phyloP scores from a whole-genome alignment of 1,284 basidiomycete genomes.

The Boletellus deceptivus region DNA sequence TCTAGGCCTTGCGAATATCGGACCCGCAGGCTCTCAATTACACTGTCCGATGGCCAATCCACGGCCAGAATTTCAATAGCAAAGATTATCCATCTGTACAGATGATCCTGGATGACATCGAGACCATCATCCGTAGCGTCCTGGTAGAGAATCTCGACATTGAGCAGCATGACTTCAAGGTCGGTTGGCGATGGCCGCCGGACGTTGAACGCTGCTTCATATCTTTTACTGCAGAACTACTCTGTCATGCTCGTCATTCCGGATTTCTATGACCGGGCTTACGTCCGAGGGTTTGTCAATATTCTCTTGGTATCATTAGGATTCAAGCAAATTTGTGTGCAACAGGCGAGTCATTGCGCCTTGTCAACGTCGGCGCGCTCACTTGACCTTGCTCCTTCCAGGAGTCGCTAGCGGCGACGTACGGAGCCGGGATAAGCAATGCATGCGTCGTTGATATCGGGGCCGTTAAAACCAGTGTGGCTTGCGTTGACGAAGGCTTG shows the following conservation, averaged over 20 bases:
- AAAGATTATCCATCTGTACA: slow-evolving; percentile 72
- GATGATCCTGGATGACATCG: slow-evolving; percentile 74
- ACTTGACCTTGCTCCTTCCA: slow-evolving; percentile 33
- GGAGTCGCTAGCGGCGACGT: slow-evolving; percentile 93
- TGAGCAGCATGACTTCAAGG: slow-evolving; percentile 58
- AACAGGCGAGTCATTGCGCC: slow-evolving; percentile 60
- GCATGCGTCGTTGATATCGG: slow-evolving; percentile 97
- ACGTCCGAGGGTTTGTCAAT: slow-evolving; percentile 79
- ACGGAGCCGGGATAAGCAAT: slow-evolving; percentile 91
- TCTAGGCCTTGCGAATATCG: slow-evolving; percentile 69
- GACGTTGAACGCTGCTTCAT: background rate
- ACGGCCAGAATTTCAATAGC: slow-evolving; percentile 75
- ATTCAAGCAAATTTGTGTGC: slow-evolving; percentile 87
- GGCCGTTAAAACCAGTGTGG: slow-evolving; percentile 79
- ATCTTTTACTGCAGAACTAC: slow-evolving; percentile 52
- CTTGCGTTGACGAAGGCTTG: slow-evolving; percentile 95
- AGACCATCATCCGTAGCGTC: slow-evolving; percentile 62
- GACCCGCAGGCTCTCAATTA: slow-evolving; percentile 69
- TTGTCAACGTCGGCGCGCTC: background rate
- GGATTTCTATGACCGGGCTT: slow-evolving; percentile 85
- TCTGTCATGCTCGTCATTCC: slow-evolving; percentile 91
- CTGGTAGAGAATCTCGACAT: slow-evolving; percentile 67
- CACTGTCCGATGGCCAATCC: slow-evolving; percentile 74
- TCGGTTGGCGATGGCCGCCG: slow-evolving; percentile 25
- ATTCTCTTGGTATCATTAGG: slow-evolving; percentile 81